phyloP scores from a whole-genome alignment of 2,329 filamentous ascomycete species.

The Trichoderma aggressivum region DNA sequence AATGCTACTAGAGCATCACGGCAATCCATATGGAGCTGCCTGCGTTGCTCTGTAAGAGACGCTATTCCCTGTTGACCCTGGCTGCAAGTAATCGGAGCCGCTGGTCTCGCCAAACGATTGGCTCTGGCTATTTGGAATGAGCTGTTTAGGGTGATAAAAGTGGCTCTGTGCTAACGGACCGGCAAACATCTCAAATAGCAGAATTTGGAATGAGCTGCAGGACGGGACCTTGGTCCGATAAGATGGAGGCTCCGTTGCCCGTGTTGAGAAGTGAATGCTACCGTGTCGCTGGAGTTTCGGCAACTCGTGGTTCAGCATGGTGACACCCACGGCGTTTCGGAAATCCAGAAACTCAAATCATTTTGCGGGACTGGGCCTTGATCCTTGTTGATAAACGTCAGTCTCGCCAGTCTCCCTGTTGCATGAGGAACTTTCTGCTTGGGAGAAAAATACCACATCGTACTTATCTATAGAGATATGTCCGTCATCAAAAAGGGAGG shows the following conservation, averaged over 20 bases:
- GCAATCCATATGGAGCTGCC: neutral
- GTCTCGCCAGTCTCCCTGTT: neutral
- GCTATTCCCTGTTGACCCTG: neutral
- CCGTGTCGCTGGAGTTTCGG: neutral
- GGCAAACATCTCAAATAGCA: neutral
- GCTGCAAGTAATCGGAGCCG: neutral
- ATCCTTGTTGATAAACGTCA: conserved; percentile 5
- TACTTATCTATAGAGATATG: neutral
- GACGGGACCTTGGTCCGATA: neutral
- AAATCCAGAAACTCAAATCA: conserved; percentile 13
- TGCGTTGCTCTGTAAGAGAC: neutral
- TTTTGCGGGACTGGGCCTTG: neutral
- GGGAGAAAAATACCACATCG: neutral
- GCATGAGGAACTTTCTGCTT: neutral
- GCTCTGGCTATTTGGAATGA: conserved; percentile 9
- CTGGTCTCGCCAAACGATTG: neutral
- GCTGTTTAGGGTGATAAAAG: neutral
- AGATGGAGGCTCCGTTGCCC: neutral
- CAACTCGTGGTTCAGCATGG: neutral
- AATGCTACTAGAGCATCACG: neutral
- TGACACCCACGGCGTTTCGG: neutral
- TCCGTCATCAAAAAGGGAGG: neutral
- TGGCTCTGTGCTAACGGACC: neutral
- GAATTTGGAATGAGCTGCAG: conserved; percentile 19
- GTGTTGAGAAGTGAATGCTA: neutral